Evolutionary conservation across 129 eudicot species (phyloP).

Genomic region (Sambucus nigra): DNA sequence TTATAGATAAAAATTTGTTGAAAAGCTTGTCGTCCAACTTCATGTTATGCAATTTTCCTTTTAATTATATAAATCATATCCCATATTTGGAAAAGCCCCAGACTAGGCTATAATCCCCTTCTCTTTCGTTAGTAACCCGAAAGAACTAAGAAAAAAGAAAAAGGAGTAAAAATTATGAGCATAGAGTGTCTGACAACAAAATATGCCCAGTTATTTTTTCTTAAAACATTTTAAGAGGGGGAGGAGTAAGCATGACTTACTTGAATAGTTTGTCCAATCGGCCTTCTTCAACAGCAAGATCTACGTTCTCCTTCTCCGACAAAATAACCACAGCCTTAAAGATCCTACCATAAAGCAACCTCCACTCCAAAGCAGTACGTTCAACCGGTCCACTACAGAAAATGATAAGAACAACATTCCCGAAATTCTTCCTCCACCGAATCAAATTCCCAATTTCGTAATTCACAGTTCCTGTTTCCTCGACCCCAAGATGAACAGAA

Average conservation of each 20-base stretch:
- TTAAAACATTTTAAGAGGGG: neutral
- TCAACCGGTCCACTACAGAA: constrained; percentile 91
- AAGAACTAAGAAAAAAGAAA: too few relatives aligned
- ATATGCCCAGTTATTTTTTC: neutral
- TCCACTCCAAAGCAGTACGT: constrained; percentile 96
- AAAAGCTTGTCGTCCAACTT: too few relatives aligned
- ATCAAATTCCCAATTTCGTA: constrained; percentile 93
- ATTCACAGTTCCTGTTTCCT: constrained; percentile 88
- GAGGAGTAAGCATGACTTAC: constrained; percentile 31
- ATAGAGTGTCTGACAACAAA: neutral
- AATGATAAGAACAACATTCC: constrained; percentile 90
- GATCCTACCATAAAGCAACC: constrained; percentile 91
- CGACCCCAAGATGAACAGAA: constrained; percentile 97
- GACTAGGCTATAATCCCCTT: too few relatives aligned
- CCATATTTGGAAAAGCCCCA: too few relatives aligned
- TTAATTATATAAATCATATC: too few relatives aligned
- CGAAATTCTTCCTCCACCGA: constrained; percentile 90
- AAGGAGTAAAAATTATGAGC: too few relatives aligned
- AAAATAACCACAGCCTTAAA: constrained; percentile 92
- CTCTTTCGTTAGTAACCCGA: too few relatives aligned
- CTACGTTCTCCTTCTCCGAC: constrained; percentile 63
- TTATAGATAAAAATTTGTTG: too few relatives aligned
- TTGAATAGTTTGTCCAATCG: constrained; percentile 67
- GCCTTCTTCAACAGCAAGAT: constrained; percentile 87
- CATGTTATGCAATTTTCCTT: too few relatives aligned